Percentiles rank a stretch among this genome's conserved stretches.
Conservation (phyloP, 1,284 basidiomycete genomes). For the Fomitiporia mediterranea region DNA sequence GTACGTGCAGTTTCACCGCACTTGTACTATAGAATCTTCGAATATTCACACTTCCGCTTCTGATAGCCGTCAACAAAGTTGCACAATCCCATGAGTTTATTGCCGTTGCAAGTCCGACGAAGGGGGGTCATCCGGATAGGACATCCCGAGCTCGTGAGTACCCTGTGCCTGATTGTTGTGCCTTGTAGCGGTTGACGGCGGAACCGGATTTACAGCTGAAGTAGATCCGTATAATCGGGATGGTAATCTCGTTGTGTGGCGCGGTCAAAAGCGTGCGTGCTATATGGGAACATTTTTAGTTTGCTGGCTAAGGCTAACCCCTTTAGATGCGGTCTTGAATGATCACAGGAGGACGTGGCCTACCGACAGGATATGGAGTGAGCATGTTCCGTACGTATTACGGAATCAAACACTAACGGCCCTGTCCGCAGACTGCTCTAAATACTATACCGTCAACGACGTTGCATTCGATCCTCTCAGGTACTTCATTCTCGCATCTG, state of each 20-base stretch:
- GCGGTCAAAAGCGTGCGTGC: constrained; percentile 12
- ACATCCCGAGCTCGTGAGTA: background rate
- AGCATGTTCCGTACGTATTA: too few species aligned
- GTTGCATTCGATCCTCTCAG: constrained; percentile 32
- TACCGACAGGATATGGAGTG: background rate
- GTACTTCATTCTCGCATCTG: constrained; percentile 23
- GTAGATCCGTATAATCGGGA: constrained; percentile 17
- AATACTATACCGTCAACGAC: constrained; percentile 28
- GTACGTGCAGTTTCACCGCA: background rate
- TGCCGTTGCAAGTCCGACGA: constrained; percentile 16
- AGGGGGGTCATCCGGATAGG: constrained; percentile 11
- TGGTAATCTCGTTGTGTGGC: constrained; percentile 17
- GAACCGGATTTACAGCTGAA: background rate
- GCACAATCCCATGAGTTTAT: constrained; percentile 13
- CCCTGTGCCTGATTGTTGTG: background rate
- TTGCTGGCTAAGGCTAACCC: too few species aligned
- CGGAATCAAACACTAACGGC: background rate
- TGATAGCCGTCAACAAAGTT: constrained; percentile 13
- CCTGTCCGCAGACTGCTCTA: constrained; percentile 6
- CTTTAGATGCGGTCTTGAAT: background rate
- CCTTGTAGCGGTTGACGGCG: background rate
- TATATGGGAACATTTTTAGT: too few species aligned
- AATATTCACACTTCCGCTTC: background rate
- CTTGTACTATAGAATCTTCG: background rate
- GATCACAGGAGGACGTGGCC: constrained; percentile 6